Evolutionary conservation across 108 stramenopile species (phyloP).

Genomic region (Skeletonema marinoi): DNA sequence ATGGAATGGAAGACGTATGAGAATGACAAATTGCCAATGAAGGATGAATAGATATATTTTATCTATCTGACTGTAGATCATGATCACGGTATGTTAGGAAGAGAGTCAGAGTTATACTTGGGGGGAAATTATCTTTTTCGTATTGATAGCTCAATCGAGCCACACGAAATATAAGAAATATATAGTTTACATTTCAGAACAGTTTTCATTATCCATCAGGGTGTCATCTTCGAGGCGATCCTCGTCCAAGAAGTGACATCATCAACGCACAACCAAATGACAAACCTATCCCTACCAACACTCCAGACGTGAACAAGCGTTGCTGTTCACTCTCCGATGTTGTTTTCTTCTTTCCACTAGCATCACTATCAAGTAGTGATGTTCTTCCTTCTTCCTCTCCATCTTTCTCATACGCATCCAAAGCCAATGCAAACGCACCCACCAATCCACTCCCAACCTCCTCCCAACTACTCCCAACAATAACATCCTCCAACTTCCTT

Average conservation of each 20-base stretch:
- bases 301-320: conserved; percentile 4
- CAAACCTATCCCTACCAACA: conserved; percentile 19
- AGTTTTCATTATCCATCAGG: neutral
- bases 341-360: neutral
- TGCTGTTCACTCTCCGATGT: neutral
- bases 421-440: conserved; percentile 35
- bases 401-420: conserved; percentile 21
- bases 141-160: too few species aligned
- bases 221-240: neutral
- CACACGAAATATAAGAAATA: too few species aligned
- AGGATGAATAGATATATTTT: conserved; percentile 46
- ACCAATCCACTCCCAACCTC: conserved; percentile 34
- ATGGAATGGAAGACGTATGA: conserved; percentile 94
- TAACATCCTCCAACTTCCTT: conserved; percentile 22
- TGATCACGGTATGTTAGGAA: too few species aligned
- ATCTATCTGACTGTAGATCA: too few species aligned
- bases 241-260: conserved; percentile 1
- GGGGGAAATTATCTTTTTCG: too few species aligned
- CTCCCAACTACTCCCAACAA: conserved; percentile 31
- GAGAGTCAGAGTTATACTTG: too few species aligned
- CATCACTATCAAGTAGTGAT: too few species aligned
- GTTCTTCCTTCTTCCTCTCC: too few species aligned
- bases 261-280: conserved; percentile 10
- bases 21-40: conserved; percentile 63
- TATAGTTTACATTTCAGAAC: too few species aligned